Conservation (phyloP, 176 grass and related monocot species). For the Ananas comosus region DNA sequence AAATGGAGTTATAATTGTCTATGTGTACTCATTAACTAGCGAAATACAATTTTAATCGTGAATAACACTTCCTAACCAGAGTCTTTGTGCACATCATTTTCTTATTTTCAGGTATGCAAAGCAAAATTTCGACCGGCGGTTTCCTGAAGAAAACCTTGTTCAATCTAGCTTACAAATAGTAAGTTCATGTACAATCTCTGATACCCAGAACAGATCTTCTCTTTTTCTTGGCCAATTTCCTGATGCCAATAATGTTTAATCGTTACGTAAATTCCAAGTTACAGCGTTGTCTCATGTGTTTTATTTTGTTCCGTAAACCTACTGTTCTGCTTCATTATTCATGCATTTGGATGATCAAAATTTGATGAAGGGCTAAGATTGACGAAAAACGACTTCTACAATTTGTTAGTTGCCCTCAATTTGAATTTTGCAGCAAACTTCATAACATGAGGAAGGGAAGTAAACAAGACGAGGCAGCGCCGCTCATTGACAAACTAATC, state of each 20-base stretch:
- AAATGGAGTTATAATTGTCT: too few relatives aligned
- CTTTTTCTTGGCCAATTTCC: not conserved
- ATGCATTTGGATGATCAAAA: too few relatives aligned
- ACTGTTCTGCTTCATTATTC: too few relatives aligned
- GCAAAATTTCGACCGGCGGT: constrained; percentile 62
- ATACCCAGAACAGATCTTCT: not conserved
- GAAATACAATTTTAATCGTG: not conserved
- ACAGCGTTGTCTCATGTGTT: too few relatives aligned
- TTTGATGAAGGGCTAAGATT: too few relatives aligned
- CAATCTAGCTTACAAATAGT: constrained; percentile 75
- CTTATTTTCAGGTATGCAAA: constrained; percentile 49
- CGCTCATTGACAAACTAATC: constrained; percentile 77
- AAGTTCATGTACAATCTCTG: constrained; percentile 23
- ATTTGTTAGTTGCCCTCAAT: too few relatives aligned
- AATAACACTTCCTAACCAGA: not conserved
- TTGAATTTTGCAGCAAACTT: constrained; percentile 57
- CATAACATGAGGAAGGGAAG: constrained; percentile 52
- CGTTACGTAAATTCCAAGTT: too few relatives aligned
- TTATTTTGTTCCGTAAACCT: too few relatives aligned
- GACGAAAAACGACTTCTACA: too few relatives aligned
- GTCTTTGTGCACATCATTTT: constrained; percentile 11
- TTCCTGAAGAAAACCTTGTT: constrained; percentile 72
- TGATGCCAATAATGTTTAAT: not conserved
- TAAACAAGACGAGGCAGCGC: constrained; percentile 75
- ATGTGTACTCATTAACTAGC: too few relatives aligned